Base-by-base conservation (phyloP, 2,329 filamentous ascomycete genomes). In the Dactylellina sp. region DNA sequence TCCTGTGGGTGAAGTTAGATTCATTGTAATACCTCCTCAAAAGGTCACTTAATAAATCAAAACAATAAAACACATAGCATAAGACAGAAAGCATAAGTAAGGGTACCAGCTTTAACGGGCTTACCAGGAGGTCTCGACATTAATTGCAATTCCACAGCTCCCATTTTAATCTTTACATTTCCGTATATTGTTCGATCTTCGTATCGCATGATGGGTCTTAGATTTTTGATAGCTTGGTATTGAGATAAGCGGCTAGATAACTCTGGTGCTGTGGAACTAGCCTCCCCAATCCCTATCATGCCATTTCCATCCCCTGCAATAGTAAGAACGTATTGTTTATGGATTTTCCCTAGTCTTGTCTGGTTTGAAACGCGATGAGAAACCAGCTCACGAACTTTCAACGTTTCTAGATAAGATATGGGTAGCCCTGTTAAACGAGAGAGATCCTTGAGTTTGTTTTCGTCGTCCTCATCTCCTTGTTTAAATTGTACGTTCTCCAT, bases 271-370 rank as follows among this genome's bases (percentile, higher is more conserved):
- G 89, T 88, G 7, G 90, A 90, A 85, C 98, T 99, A 78, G 91
- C 93, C 82, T 94, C 91, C 65, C 95, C 95, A 71, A 98, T 85
- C 9, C 95, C 95, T 32, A 99, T 82, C 79, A 94, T 86, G 14
- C 95, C 95, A 77, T 95, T 87, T 70, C 88, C 86, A 82, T 98
- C 96, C 59, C 95, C 95, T 4, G 93, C 93, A 77, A 97, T 89
- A 42, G 89, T 89, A 75, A 98, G 83, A 78, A 88, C 85, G 79
- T 94, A 96, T 42, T 85, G 79, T 81, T 89, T 91, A 77, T 86
- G 86, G 71, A 99, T 89, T 85, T 98, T 99, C 80, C 95, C 95
- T 82, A 99, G 88, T 84, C 94, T 91, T 20, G 95, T 98, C 85
- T 98, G 94, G 83, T 99, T 98, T 76, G 87, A 85, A 71, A 99